phyloP scores from a whole-genome alignment of 2,329 filamentous ascomycete species.

The Aspergillus transmontanensis region DNA sequence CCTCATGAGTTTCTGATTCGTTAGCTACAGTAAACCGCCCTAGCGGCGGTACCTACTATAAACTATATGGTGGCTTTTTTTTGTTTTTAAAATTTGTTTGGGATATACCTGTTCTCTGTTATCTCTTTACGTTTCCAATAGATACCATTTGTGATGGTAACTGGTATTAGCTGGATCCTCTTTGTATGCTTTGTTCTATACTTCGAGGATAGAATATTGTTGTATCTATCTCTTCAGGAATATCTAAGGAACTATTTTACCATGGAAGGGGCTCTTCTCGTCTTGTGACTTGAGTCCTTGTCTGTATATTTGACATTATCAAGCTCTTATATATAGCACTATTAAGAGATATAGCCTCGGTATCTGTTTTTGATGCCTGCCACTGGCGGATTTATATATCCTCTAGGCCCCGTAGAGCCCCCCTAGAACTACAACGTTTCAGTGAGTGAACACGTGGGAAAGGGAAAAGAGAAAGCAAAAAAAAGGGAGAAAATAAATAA shows the following conservation, averaged over 20 bases:
- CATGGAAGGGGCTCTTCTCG: not conserved
- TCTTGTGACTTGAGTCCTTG: too few relatives aligned
- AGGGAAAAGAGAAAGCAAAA: too few relatives aligned
- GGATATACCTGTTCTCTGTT: not conserved
- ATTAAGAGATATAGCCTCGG: not conserved
- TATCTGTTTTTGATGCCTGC: not conserved
- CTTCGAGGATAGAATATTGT: not conserved
- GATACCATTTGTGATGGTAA: not conserved
- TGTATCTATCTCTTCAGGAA: not conserved
- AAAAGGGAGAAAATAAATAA: not conserved
- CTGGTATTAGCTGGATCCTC: not conserved
- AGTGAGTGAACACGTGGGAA: too few relatives aligned
- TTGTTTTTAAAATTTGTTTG: not conserved
- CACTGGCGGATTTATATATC: not conserved
- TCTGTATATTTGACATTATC: too few relatives aligned
- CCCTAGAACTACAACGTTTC: too few relatives aligned
- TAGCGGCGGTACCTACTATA: not conserved
- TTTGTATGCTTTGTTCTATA: not conserved
- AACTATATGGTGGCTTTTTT: not conserved
- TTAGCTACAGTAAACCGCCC: not conserved
- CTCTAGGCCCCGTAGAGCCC: too few relatives aligned
- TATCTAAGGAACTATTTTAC: not conserved
- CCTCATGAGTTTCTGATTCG: constrained; percentile 55
- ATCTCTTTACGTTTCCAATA: not conserved
- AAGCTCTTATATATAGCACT: too few relatives aligned